phyloP scores from a whole-genome alignment of 495 filamentous ascomycete genomes.

The Penicillium taxi region DNA sequence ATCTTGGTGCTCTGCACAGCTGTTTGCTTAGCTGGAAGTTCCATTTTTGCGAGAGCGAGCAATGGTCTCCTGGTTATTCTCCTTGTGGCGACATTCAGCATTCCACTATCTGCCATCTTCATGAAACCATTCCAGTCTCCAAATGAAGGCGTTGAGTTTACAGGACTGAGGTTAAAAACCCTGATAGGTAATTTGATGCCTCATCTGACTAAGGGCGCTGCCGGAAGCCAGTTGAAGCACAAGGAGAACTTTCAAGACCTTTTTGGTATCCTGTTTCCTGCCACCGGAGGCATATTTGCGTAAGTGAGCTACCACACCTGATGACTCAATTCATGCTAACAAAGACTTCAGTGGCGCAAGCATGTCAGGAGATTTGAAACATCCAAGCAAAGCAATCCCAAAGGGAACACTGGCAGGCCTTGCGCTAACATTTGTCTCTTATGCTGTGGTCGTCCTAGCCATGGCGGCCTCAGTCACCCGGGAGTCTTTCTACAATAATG shows the following conservation, averaged over 20 bases:
- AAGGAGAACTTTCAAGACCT: constrained; percentile 72
- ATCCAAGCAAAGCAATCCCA: constrained; percentile 79
- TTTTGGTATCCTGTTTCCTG: constrained; percentile 82
- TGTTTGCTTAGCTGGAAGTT: constrained; percentile 73
- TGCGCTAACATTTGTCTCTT: constrained; percentile 65
- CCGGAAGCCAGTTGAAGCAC: constrained; percentile 56
- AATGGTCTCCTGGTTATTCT: constrained; percentile 71
- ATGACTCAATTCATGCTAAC: constrained; percentile 14
- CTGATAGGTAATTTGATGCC: constrained; percentile 66
- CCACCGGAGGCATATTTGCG: constrained; percentile 67
- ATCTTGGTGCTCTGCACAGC: constrained; percentile 66
- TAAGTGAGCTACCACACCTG: constrained; percentile 24
- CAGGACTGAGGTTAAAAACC: constrained; percentile 61
- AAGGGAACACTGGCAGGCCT: constrained; percentile 73
- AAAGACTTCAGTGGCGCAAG: constrained; percentile 57
- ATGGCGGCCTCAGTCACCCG: constrained; percentile 74
- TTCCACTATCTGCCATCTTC: constrained; percentile 65
- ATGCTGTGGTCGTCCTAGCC: constrained; percentile 68
- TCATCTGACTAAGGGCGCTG: constrained; percentile 55
- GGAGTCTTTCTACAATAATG: constrained; percentile 62
- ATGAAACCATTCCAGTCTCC: constrained; percentile 57
- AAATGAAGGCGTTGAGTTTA: constrained; percentile 60
- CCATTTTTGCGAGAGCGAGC: constrained; percentile 72
- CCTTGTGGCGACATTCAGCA: constrained; percentile 68
- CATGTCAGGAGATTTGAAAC: constrained; percentile 80